These are phyloP conservation scores for Sporisorium sorghi DNA, from an alignment of 1,284 basidiomycete genomes.

Conservation along the genomic window DNA sequence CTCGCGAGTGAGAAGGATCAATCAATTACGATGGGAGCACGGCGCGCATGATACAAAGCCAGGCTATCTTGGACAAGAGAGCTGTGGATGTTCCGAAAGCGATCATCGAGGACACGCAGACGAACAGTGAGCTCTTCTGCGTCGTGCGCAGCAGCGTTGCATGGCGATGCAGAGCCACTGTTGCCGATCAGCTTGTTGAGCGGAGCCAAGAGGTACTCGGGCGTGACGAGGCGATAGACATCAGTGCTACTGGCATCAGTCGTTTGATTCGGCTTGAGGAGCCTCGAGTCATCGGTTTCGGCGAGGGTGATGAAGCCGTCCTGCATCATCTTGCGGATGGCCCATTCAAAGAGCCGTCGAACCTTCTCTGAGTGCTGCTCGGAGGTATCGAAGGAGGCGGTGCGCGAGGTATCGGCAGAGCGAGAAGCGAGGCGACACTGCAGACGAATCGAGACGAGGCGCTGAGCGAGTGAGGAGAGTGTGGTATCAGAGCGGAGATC, in stretches of 20 bases:
- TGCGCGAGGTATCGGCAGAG: neutral
- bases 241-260: conserved; percentile 7
- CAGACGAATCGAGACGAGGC: conserved; percentile 32
- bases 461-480: conserved; percentile 26
- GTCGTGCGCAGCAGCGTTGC: neutral
- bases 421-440: conserved; percentile 22
- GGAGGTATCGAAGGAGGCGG: neutral
- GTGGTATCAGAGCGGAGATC: conserved; percentile 13
- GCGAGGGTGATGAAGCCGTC: conserved; percentile 48
- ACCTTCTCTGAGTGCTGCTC: conserved; percentile 33
- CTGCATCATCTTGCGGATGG: conserved; percentile 49
- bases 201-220: conserved; percentile 28
- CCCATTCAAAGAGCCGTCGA: conserved; percentile 37
- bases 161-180: neutral
- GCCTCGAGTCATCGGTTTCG: neutral
- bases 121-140: conserved; percentile 22
- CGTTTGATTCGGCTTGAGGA: neutral
- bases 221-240: conserved; percentile 28
- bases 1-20: conserved; percentile 4
- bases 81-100: conserved; percentile 32
- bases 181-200: conserved; percentile 20
- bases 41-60: conserved; percentile 18
- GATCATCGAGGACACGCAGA: conserved; percentile 40
- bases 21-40: conserved; percentile 28
- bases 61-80: conserved; percentile 37